Conservation (phyloP, 495 filamentous ascomycete genomes). For the Aspergillus coremiiformis region DNA sequence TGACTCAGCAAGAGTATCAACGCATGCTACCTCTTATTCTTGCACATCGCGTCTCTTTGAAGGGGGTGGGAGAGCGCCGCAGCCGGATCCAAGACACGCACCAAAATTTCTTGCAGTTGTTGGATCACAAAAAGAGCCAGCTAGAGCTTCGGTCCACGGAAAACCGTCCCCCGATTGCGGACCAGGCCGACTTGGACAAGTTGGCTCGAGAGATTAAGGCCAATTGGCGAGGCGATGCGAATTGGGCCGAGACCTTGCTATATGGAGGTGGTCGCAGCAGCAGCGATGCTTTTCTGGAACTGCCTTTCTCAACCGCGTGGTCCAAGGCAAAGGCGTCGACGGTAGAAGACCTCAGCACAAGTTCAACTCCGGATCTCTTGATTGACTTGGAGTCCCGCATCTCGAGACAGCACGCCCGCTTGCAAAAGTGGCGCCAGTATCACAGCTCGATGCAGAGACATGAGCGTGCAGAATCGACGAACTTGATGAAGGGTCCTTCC, state of each 20-base stretch:
- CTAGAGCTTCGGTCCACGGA: conserved; percentile 28
- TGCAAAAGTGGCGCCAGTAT: conserved; percentile 69
- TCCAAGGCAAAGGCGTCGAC: conserved; percentile 47
- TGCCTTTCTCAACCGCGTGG: conserved; percentile 63
- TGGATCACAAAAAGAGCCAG: conserved; percentile 47
- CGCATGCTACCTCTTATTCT: conserved; percentile 60
- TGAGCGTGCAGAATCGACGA: conserved; percentile 8
- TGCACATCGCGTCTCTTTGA: conserved; percentile 62
- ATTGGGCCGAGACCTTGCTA: conserved; percentile 60
- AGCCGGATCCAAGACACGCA: conserved; percentile 42
- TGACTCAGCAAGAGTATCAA: conserved; percentile 52
- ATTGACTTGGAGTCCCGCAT: conserved; percentile 57
- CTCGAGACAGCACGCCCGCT: conserved; percentile 50
- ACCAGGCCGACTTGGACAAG: conserved; percentile 33
- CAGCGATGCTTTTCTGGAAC: conserved; percentile 56
- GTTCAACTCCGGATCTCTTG: conserved; percentile 32
- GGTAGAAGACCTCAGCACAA: conserved; percentile 42
- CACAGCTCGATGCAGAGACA: conserved; percentile 32
- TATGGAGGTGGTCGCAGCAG: conserved; percentile 52
- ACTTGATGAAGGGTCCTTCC: conserved; percentile 14
- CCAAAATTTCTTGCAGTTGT: conserved; percentile 50
- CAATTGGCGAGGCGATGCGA: conserved; percentile 67
- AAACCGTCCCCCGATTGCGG: conserved; percentile 2
- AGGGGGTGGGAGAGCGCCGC: conserved; percentile 36
- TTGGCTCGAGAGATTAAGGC: conserved; percentile 47